Base-by-base conservation (phyloP, 2,329 filamentous ascomycete genomes). In the Alternaria infectoria region DNA sequence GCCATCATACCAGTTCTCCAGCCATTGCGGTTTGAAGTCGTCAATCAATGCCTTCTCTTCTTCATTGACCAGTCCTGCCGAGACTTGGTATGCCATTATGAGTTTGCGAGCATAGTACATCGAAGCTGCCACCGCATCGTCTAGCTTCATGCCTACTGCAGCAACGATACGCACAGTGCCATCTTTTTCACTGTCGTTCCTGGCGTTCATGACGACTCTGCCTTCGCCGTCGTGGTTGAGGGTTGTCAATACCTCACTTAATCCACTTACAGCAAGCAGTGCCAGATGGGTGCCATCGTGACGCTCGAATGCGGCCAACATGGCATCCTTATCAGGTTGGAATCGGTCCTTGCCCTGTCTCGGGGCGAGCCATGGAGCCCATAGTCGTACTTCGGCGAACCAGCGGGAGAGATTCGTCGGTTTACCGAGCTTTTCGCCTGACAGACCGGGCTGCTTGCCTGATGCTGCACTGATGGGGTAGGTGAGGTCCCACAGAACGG, bases 1-100 rank as follows among this genome's bases (percentile, higher is more conserved):
- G 0, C 93, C 93, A 77, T 98, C 96, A 75, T 94, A 94, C 93
- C 94, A 97, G 62, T 92, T 89, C 67, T 96, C 89, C 52, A 92
- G 82, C 93, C 93, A 97, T 75, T 89, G 80, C 6, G 85, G 81
- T 57, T 85, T 84, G 32, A 90, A 80, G 6, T 85, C 85, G 12
- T 83, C 80, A 15, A 80, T 79, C 8, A 86, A 70, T 1, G 81
- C 78, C 59, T 83, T 78, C 25, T 86, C 75, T 62, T 89, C 84
- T 26, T 80, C 78, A 19, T 82, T 80, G 61, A 81, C 73, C 69
- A 87, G 78, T 59, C 83, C 71, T 68, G 80, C 79, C 8, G 74
- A 74, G 9, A 78, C 76, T 59, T 87, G 84, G 21, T 81, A 72
- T 13, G 80, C 79, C 52, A 81, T 77, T 9, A 91, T 83, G 4